phyloP scores from a whole-genome alignment of 805 yeast species.

The Ogataea nakhonphanomensis region DNA sequence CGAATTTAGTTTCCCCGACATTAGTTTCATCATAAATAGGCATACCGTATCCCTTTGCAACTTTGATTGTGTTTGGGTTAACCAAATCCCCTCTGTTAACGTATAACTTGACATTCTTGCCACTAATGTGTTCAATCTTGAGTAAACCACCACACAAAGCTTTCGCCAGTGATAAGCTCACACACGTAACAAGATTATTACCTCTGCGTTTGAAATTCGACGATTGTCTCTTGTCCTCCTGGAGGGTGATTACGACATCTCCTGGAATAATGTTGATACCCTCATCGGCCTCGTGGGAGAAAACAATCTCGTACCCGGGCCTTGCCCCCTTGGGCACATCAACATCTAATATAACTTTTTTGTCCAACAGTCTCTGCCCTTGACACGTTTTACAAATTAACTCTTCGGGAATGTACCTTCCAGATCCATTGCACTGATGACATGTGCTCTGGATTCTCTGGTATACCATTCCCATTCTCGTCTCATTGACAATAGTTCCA shows the following conservation, averaged over 20 bases:
- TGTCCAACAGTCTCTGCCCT: conserved; percentile 45
- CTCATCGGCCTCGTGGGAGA: conserved; percentile 65
- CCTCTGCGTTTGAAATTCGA: conserved; percentile 37
- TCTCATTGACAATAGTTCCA: conserved; percentile 40
- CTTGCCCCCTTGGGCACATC: conserved; percentile 54
- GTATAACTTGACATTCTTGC: conserved; percentile 36
- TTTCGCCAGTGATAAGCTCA: conserved; percentile 19
- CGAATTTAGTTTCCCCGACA: conserved; percentile 27
- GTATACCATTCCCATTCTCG: conserved; percentile 42
- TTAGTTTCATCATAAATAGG: conserved; percentile 39
- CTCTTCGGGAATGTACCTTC: conserved; percentile 31
- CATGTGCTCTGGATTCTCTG: conserved; percentile 45
- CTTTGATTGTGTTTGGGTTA: conserved; percentile 40
- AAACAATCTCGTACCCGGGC: conserved; percentile 48
- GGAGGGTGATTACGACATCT: conserved; percentile 56
- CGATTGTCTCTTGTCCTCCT: conserved; percentile 32
- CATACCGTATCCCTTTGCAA: conserved; percentile 53
- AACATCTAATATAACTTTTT: conserved; percentile 48
- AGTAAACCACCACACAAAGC: conserved; percentile 30
- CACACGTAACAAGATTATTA: conserved; percentile 20
- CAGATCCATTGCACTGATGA: conserved; percentile 41
- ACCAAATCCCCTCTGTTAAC: conserved; percentile 51
- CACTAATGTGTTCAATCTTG: conserved; percentile 36
- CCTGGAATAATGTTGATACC: conserved; percentile 59
- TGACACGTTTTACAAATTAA: conserved; percentile 41